phyloP scores from a whole-genome alignment of 768 basidiomycete genomes.

The Trametes cubensis region DNA sequence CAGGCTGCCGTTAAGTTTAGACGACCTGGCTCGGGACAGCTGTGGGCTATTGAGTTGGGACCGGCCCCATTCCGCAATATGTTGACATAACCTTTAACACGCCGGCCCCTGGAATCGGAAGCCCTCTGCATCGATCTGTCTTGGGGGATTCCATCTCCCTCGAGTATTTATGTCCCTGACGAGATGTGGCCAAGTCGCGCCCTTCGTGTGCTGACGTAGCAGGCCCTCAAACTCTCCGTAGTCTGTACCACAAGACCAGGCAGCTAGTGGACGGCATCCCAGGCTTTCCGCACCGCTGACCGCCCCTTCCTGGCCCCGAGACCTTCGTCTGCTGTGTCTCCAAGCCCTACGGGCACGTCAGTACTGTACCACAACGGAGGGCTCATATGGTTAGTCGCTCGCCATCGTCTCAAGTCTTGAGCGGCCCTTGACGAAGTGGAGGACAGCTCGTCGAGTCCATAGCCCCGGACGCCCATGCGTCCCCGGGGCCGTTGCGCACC shows the following conservation, averaged over 20 bases:
- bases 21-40: constrained; percentile 17
- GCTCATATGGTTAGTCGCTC: background rate
- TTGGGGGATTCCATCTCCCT: constrained; percentile 4
- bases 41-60: constrained; percentile 18
- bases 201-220: constrained; percentile 24
- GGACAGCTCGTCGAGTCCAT: background rate
- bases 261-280: constrained; percentile 6
- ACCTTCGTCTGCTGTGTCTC: background rate
- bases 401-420: too few relatives aligned
- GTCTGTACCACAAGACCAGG: constrained; percentile 8
- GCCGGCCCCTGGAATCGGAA: constrained; percentile 21
- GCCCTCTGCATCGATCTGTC: constrained; percentile 22
- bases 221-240: background rate
- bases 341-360: background rate
- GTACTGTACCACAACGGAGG: background rate
- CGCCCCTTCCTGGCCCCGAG: background rate
- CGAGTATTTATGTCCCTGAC: constrained; percentile 21
- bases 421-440: background rate
- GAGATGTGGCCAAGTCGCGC: constrained; percentile 19
- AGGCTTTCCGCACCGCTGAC: background rate
- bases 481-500: constrained; percentile 1
- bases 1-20: constrained; percentile 25
- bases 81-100: constrained; percentile 24
- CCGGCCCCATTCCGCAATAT: constrained; percentile 18
- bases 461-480: constrained; percentile 7